Percentiles rank a stretch among this genome's conserved stretches.
These are phyloP conservation scores for Mucor velutinosus DNA, from an alignment of 371 early-diverging fungal genomes.

Conservation along the genomic window DNA sequence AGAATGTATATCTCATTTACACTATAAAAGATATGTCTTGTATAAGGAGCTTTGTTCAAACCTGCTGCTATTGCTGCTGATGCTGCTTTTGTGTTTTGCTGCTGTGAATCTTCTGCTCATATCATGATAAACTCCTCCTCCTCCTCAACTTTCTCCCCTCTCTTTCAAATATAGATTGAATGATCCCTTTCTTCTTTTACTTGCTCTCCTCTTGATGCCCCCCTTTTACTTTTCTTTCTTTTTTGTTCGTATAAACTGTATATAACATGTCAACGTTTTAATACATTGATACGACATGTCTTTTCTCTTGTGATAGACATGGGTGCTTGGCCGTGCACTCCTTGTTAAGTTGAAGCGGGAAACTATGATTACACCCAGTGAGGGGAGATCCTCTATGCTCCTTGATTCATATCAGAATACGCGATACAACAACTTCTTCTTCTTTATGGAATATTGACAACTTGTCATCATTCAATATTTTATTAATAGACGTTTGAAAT, in stretches of 20 bases:
- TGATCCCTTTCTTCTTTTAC: neutral
- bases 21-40: neutral
- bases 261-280: neutral
- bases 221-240: neutral
- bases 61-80: neutral
- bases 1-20: neutral
- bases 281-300: neutral
- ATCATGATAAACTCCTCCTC: neutral
- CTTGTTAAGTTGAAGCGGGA: conserved; percentile 4
- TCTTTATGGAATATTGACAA: neutral
- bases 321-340: conserved; percentile 14
- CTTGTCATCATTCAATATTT: neutral
- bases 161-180: neutral
- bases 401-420: neutral
- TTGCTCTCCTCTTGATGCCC: neutral
- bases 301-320: neutral
- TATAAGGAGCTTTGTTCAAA: neutral
- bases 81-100: neutral
- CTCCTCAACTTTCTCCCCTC: neutral
- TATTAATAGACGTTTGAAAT: neutral
- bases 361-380: neutral
- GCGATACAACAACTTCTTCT: neutral
- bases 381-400: neutral
- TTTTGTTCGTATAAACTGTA: neutral
- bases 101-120: too few species aligned